Percentiles rank a stretch among this genome's conserved stretches.
phyloP scores from a whole-genome alignment of 306 rosid genomes.

The Cicer bijugum region DNA sequence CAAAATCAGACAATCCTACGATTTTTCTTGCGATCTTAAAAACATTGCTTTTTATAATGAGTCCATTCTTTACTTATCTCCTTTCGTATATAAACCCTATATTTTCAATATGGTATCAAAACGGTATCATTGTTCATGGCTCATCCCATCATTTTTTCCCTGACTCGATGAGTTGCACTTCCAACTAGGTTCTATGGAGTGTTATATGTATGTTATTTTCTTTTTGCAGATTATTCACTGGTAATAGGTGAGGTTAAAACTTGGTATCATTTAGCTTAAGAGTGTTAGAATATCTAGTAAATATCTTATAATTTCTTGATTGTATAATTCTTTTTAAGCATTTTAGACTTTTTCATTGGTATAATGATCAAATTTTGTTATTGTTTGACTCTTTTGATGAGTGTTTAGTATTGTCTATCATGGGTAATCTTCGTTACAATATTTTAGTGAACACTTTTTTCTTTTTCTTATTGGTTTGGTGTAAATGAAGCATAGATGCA shows the following conservation, averaged over 20 bases:
- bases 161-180: background rate
- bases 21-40: no score
- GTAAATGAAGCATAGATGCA: background rate
- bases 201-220: background rate
- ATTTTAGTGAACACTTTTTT: background rate
- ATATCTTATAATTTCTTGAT: background rate
- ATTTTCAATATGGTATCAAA: background rate
- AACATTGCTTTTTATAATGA: background rate
- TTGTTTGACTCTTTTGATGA: background rate
- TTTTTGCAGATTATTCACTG: background rate
- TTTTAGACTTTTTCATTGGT: conserved; percentile 2
- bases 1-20: no score
- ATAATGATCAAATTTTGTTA: background rate
- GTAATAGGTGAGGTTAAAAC: background rate
- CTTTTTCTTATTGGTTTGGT: conserved; percentile 17
- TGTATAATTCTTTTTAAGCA: background rate
- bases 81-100: background rate
- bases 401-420: conserved; percentile 23
- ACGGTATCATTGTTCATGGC: background rate
- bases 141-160: background rate
- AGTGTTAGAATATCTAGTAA: conserved; percentile 3
- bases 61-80: background rate
- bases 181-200: background rate
- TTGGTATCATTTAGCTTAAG: background rate
- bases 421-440: conserved; percentile 5